Percentiles rank a stretch among this genome's conserved stretches.
Conservation (phyloP, 352 stramenopile species). For the Phytopythium mirpurense region DNA sequence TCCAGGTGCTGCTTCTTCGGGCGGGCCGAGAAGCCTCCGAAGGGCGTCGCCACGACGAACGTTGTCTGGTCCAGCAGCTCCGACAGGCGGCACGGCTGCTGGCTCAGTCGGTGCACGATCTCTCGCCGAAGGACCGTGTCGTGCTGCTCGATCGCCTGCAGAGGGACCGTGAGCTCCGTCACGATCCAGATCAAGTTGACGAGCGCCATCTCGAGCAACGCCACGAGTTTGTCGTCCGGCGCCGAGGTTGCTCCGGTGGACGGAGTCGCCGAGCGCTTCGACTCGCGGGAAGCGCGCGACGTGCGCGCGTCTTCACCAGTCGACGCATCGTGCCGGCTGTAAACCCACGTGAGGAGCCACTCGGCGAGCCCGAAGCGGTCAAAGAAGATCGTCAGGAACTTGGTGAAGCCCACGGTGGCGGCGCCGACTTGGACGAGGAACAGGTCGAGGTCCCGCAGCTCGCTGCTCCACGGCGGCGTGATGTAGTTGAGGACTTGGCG, state of each 20-base stretch:
- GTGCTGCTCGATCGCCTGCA: constrained; percentile 49
- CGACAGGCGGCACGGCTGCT: constrained; percentile 66
- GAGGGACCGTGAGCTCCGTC: constrained; percentile 73
- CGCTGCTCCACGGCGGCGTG: constrained; percentile 61
- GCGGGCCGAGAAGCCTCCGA: constrained; percentile 48
- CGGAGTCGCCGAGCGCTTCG: not conserved
- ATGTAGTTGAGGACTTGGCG: constrained; percentile 80
- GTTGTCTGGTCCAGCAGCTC: constrained; percentile 77
- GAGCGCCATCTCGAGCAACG: constrained; percentile 72
- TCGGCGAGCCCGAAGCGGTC: constrained; percentile 74
- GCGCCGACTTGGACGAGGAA: constrained; percentile 68
- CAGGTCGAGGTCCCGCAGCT: constrained; percentile 70
- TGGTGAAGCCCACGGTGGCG: constrained; percentile 48
- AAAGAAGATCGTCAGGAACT: constrained; percentile 78
- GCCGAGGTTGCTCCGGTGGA: constrained; percentile 3
- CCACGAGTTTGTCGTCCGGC: constrained; percentile 58
- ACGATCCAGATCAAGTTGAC: constrained; percentile 83
- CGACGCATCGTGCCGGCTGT: constrained; percentile 29
- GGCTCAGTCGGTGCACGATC: constrained; percentile 80
- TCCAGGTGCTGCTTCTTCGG: constrained; percentile 66
- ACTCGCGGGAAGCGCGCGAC: constrained; percentile 2
- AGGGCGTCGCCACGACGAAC: constrained; percentile 68
- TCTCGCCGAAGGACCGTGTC: constrained; percentile 77
- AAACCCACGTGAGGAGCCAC: constrained; percentile 64
- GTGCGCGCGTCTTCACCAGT: constrained; percentile 9